Percentiles rank a stretch among this genome's conserved stretches.
These are phyloP conservation scores for Avicennia marina DNA, from an alignment of 257 asterid species.

Conservation along the genomic window DNA sequence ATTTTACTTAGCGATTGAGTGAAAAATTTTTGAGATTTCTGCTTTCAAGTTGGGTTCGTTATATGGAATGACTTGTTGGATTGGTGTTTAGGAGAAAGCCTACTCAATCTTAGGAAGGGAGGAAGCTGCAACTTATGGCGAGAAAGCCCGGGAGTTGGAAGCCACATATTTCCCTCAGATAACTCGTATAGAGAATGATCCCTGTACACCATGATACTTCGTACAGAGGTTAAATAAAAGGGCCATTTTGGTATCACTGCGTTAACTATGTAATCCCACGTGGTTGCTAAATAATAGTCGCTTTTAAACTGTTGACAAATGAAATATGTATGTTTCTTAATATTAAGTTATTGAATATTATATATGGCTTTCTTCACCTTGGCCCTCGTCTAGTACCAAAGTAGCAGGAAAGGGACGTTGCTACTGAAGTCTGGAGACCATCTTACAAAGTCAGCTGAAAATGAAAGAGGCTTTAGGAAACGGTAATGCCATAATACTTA, in stretches of 20 bases:
- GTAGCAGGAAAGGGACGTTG: no score
- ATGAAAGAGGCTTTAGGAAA: no score
- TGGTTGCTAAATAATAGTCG: no score
- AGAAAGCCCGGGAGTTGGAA: constrained; percentile 53
- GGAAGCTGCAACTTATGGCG: constrained; percentile 54
- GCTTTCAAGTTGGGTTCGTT: background rate
- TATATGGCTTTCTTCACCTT: no score
- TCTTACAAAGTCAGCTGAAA: no score
- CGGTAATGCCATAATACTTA: no score
- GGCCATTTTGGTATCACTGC: no score
- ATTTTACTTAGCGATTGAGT: background rate
- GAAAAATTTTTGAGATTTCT: background rate
- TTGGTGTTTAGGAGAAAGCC: constrained; percentile 60
- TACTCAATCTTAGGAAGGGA: constrained; percentile 36
- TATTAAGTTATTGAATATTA: no score
- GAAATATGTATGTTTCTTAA: no score
- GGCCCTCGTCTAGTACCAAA: no score
- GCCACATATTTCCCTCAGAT: constrained; percentile 46
- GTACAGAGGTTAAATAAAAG: background rate
- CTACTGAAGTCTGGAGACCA: no score
- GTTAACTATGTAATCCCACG: background rate
- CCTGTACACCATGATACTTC: background rate
- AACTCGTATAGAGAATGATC: background rate
- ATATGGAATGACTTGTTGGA: background rate
- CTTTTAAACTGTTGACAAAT: no score